Evolutionary conservation across 768 basidiomycete genomes (phyloP), one percentile per base, ranked within the genome.

Genomic region (Kwoniella dendrophila): DNA sequence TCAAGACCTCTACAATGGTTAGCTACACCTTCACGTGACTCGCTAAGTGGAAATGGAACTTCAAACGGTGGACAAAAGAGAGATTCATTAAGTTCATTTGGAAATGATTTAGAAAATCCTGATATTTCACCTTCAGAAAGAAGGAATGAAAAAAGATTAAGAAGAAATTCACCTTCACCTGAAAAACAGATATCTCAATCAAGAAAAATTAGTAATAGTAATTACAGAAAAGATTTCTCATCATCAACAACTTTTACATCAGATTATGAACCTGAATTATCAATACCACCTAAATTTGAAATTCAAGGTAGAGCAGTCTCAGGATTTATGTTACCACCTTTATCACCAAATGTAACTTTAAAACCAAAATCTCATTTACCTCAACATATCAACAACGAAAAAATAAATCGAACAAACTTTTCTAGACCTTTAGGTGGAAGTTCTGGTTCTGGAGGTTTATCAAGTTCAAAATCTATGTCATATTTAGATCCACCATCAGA

Each of bases 251-350:
- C n/a, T n/a, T n/a, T n/a, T n/a, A n/a, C n/a, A n/a, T n/a, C n/a
- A 20, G 52, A 53, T 12, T 65, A 65, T 41, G 63, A 65, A 20
- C 63, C 63, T n/a, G 59, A 66, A 45, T 47, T 24, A 20, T n/a
- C 16, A 0, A 40, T 44, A 44, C 43, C 30, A 2, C 26, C 40
- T 27, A 32, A 45, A 20, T 53, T 56, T 50, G 51, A 60, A 33
- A 34, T 66, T 6, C 41, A 40, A 33, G 64, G 64, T 10, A 41
- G 59, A 53, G 64, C 64, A 8, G 52, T 66, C 26, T 51, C 59
- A 16, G 64, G 64, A 20, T 61, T 56, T 48, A 66, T 66, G 64
- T 29, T 66, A 38, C 64, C 64, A 10, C 64, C 64, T 24, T 59
- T 66, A 16, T 53, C 59, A 27, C 64, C 64, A 8, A 47, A 66